These are phyloP conservation scores for Deinandra increscens DNA, from an alignment of 129 eudicot species.

Conservation along the genomic window DNA sequence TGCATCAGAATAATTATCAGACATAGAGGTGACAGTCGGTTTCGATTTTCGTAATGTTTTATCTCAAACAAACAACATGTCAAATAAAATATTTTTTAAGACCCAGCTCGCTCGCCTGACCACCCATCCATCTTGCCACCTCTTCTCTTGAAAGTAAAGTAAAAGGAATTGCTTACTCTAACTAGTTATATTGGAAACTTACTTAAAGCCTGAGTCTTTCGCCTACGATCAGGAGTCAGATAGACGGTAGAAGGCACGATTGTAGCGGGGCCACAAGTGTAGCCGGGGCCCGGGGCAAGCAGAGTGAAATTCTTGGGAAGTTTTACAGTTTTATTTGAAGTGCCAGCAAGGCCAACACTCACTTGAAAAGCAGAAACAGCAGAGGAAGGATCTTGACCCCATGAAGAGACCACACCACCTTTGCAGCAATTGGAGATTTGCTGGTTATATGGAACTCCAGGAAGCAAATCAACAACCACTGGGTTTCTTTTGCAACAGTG, in stretches of 20 bases:
- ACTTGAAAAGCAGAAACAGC: slow-evolving; percentile 80
- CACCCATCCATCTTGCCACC: background rate
- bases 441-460: slow-evolving; percentile 83
- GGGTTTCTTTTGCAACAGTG: slow-evolving; percentile 72
- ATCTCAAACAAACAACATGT: no score
- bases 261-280: slow-evolving; percentile 82
- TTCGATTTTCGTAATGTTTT: background rate
- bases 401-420: slow-evolving; percentile 70
- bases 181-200: background rate
- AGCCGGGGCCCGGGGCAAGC: slow-evolving; percentile 79
- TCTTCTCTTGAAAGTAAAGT: no score
- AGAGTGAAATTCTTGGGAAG: slow-evolving; percentile 70
- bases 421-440: slow-evolving; percentile 77
- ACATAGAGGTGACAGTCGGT: background rate
- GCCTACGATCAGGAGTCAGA: slow-evolving; percentile 63
- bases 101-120: background rate
- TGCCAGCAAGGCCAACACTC: slow-evolving; percentile 77
- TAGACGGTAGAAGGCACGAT: slow-evolving; percentile 73
- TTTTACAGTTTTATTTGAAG: slow-evolving; percentile 74
- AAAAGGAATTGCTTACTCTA: background rate
- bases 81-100: no score
- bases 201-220: slow-evolving; percentile 86
- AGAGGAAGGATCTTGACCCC: slow-evolving; percentile 74
- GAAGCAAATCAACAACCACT: slow-evolving; percentile 72
- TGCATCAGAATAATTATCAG: slow-evolving; percentile 27